Evolutionary conservation across 1,139 yeast genomes (phyloP).

Genomic region (Yamadazyma epiphylla): DNA sequence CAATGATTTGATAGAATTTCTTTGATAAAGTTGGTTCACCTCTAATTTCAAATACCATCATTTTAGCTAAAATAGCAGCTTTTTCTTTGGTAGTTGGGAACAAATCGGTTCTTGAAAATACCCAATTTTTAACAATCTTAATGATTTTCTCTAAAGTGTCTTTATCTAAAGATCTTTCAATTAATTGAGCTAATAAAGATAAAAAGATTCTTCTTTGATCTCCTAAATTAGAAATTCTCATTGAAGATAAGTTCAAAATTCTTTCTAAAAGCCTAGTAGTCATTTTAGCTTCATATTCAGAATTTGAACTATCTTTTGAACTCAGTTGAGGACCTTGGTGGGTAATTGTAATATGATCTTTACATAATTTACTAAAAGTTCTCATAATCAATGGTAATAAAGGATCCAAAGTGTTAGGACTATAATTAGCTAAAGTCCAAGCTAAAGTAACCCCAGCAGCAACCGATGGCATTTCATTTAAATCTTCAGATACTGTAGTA

Average conservation of each 20-base stretch:
- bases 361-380: conserved; percentile 82
- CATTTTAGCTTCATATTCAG: conserved; percentile 72
- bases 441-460: conserved; percentile 90
- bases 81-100: conserved; percentile 96
- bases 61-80: conserved; percentile 89
- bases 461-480: conserved; percentile 75
- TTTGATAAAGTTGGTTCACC: conserved; percentile 80
- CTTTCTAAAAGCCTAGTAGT: conserved; percentile 74
- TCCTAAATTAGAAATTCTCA: conserved; percentile 79
- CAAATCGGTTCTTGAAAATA: conserved; percentile 73
- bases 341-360: conserved; percentile 78
- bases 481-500: conserved; percentile 75
- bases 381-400: conserved; percentile 76
- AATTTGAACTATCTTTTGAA: conserved; percentile 28
- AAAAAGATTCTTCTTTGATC: conserved; percentile 90
- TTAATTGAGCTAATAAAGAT: conserved; percentile 80
- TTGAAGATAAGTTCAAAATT: conserved; percentile 71
- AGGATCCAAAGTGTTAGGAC: conserved; percentile 71
- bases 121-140: conserved; percentile 82
- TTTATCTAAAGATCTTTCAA: conserved; percentile 83
- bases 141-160: conserved; percentile 73
- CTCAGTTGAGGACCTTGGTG: conserved; percentile 43
- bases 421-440: conserved; percentile 73
- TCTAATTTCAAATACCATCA: conserved; percentile 88
- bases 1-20: conserved; percentile 80